Conservation (phyloP, 352 stramenopile species). For the Phytophthora pisi region DNA sequence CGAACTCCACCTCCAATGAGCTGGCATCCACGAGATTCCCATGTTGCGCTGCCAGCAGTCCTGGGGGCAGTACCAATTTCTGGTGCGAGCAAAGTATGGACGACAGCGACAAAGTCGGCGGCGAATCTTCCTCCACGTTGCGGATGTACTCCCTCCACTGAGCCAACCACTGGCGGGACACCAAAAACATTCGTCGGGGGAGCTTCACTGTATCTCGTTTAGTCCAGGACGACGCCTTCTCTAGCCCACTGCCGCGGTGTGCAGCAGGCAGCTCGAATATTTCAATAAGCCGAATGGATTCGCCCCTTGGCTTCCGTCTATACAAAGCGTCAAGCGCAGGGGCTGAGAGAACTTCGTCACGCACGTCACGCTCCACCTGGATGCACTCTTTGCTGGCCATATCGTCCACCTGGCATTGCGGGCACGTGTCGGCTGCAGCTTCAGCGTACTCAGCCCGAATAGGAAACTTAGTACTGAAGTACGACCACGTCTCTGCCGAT, state of each 20-base stretch:
- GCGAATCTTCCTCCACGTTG: slow-evolving; percentile 54
- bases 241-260: slow-evolving; percentile 23
- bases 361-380: slow-evolving; percentile 57
- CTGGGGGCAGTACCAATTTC: slow-evolving; percentile 60
- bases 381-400: slow-evolving; percentile 55
- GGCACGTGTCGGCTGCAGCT: slow-evolving; percentile 42
- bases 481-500: slow-evolving; percentile 55
- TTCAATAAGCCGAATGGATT: slow-evolving; percentile 47
- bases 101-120: slow-evolving; percentile 37
- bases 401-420: slow-evolving; percentile 57
- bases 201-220: slow-evolving; percentile 18
- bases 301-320: slow-evolving; percentile 44
- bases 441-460: slow-evolving; percentile 42
- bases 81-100: slow-evolving; percentile 57
- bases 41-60: slow-evolving; percentile 47
- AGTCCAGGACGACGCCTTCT: slow-evolving; percentile 30
- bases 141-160: slow-evolving; percentile 79
- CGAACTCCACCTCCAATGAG: slow-evolving; percentile 63
- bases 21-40: slow-evolving; percentile 45
- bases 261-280: slow-evolving; percentile 47
- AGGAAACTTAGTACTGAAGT: slow-evolving; percentile 71
- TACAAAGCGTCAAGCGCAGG: slow-evolving; percentile 59
- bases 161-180: slow-evolving; percentile 60
- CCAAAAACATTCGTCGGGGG: slow-evolving; percentile 57
- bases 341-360: slow-evolving; percentile 66